Base-by-base conservation (phyloP, 495 filamentous ascomycete genomes). In the Jackrogersella multiformis region DNA sequence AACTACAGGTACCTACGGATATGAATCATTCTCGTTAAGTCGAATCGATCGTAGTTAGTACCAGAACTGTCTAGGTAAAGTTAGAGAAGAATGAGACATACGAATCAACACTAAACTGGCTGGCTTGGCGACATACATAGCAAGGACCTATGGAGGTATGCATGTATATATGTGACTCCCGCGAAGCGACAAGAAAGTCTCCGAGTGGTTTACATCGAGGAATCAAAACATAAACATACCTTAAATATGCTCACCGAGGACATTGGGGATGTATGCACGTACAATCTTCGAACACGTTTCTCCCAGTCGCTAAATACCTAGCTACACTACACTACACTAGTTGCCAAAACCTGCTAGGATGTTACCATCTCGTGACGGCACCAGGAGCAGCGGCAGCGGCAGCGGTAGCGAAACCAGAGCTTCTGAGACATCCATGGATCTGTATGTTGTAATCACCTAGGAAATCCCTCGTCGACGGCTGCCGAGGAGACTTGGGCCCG, bases 201-300 rank as follows among this genome's bases (percentile, higher is more conserved):
- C 54, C 35, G 42, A 26, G 26, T 52, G 16, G 54, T 41, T 13
- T n/a, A n/a, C n/a, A n/a, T n/a, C n/a, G n/a, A n/a, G 23, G 16
- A 23, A 35, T 18, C 28, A 45, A 20, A 45, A 36, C 35, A 52
- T 30, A 48, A 24, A 57, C 53, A 44, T 44, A 32, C 7, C 15
- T 51, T 7, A n/a, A 56, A 58, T 23, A 8, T 15, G 35, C 32
- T 65, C 62, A 65, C 62, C 62, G 62, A 65, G 15, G 16, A 41
- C 28, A 34, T n/a, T n/a, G n/a, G n/a, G n/a, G n/a, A n/a, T n/a
- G n/a, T n/a, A n/a, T 49, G 36, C 52, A 32, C 53, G 44, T 53
- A 52, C 54, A 62, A 55, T 23, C 7, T 28, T 45, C 12, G 62
- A 53, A 59, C 62, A 66, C 56, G 56, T 60, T 60, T 55, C 45